Evolutionary conservation across 2,329 filamentous ascomycete genomes (phyloP), one percentile per base, ranked within the genome.

Genomic region (Metarhizium rileyi): DNA sequence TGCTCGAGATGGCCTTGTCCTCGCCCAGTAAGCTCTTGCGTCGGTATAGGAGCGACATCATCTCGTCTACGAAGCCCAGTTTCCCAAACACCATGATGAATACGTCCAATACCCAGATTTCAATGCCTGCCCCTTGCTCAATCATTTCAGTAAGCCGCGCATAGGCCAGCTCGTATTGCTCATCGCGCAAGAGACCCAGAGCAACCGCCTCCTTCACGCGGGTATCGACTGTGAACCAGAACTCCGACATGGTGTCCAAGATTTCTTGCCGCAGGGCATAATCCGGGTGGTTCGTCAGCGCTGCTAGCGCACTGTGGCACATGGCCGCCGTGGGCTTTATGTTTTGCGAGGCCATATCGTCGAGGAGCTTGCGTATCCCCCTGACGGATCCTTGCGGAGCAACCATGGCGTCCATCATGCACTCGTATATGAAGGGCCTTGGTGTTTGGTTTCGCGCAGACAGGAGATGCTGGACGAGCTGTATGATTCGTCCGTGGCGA

Each of bases 261-360:
- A 95, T 75, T 33, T 83, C 75, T 48, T 79, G 77, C 33, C 90
- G 82, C 23, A 93, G 70, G 5, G 89, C 57, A 58, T 94, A 91
- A 65, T 97, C 87, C 0, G 91, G 88, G 63, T 97, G 93, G 8
- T 93, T 79, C 0, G 87, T 80, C 23, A 96, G 73, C 5, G 79
- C 84, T 73, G 86, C 54, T 20, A 96, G 69, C 2, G 84, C 80
- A 53, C 80, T 80, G 64, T 90, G 83, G 59, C 87, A 91, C 2
- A 86, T 75, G 3, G 74, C 73, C 1, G 76, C 74, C 56, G 89
- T 86, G 7, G 81, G 74, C 40, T 78, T 69, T 42, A 96, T 71
- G 0, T 72, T 74, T 40, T 75, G 70, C 1, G 67, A 63, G 41
- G 75, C 72, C 82, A 96, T 87, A 59, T 95, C 88, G 22, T 78